Evolutionary conservation across 257 asterid species (phyloP).

Genomic region (Nicotiana sylvestris): DNA sequence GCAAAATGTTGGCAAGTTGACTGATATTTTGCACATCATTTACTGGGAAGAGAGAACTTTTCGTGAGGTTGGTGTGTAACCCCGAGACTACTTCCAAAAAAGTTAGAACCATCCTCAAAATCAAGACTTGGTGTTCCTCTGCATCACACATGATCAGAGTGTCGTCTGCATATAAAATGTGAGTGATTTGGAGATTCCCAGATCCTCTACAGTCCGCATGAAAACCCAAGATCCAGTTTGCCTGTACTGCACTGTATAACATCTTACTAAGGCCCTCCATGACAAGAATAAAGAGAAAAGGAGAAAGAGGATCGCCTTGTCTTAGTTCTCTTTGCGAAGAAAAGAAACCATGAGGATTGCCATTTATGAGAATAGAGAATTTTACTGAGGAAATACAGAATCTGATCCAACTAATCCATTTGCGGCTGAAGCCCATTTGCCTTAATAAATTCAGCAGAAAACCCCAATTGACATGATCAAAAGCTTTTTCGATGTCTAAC

Average conservation of each 20-base stretch:
- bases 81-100: neutral
- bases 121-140: neutral
- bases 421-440: neutral
- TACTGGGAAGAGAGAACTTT: neutral
- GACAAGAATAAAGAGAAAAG: neutral
- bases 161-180: neutral
- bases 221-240: neutral
- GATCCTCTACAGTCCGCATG: neutral
- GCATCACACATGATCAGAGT: neutral
- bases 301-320: neutral
- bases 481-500: neutral
- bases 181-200: neutral
- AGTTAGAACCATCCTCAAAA: neutral
- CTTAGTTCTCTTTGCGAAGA: neutral
- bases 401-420: neutral
- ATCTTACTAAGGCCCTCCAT: neutral
- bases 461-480: neutral
- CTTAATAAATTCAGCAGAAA: neutral
- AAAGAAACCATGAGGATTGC: neutral
- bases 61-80: neutral
- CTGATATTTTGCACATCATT: neutral
- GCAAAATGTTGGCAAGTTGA: neutral
- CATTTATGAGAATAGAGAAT: neutral
- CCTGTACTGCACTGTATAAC: neutral
- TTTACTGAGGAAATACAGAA: neutral